Conservation (phyloP, 176 grass and related monocot genomes). For the Carex parvula region DNA sequence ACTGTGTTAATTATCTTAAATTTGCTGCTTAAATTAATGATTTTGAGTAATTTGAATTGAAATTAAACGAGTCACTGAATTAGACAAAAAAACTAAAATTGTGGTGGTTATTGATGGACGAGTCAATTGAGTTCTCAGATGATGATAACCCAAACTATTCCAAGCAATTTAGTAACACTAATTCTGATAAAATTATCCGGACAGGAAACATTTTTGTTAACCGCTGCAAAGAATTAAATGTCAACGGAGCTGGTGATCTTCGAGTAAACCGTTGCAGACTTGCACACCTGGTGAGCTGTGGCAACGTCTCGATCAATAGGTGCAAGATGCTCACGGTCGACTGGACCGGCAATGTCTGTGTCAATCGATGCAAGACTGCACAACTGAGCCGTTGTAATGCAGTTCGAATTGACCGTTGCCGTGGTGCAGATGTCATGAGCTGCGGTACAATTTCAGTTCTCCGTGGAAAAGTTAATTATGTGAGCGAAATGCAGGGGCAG, state of each 20-base stretch:
- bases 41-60: background rate
- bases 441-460: slow-evolving; percentile 43
- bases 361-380: slow-evolving; percentile 42
- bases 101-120: background rate
- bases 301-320: slow-evolving; percentile 34
- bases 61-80: background rate
- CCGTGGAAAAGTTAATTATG: slow-evolving; percentile 35
- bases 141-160: background rate
- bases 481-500: slow-evolving; percentile 26
- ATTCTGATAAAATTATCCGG: background rate
- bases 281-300: slow-evolving; percentile 53
- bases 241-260: slow-evolving; percentile 34
- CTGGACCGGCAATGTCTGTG: slow-evolving; percentile 50
- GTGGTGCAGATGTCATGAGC: slow-evolving; percentile 27
- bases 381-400: slow-evolving; percentile 42
- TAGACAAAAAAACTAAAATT: background rate
- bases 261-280: slow-evolving; percentile 32
- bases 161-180: background rate
- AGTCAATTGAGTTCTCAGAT: background rate
- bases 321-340: slow-evolving; percentile 38
- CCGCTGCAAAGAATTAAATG: slow-evolving; percentile 38
- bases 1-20: background rate
- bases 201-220: slow-evolving; percentile 32
- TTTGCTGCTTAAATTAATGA: background rate
- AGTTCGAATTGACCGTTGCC: slow-evolving; percentile 44